Evolutionary conservation across 2,329 filamentous ascomycete genomes (phyloP), one percentile per base, ranked within the genome.

Genomic region (Aurifilum marmelostoma): DNA sequence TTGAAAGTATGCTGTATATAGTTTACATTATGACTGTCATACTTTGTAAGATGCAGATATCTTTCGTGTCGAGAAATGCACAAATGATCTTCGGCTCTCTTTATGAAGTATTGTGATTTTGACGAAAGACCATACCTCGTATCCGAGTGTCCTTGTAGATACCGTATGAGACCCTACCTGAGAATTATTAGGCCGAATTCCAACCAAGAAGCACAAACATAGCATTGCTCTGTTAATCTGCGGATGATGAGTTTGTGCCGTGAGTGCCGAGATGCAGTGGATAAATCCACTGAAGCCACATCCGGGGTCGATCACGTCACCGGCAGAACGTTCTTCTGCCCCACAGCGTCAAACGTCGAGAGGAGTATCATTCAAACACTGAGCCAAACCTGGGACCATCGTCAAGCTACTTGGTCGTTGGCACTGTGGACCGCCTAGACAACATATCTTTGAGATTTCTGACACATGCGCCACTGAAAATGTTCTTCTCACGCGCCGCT

Each of bases 261-360:
- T 34, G 14, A 58, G 21, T 58, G 54, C 54, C 54, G 54, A 58
- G 24, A 58, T 27, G 54, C 43, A 47, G 43, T 21, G 54, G 24
- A 6, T 21, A 59, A 11, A 59, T 37, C 56, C 56, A 18, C 29
- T 4, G 32, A 32, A 21, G 29, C 34, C 21, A 54, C 50, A 65
- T 29, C 50, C n/a, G 32, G n/a, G 63, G 41, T 69, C 64, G 24
- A 69, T 69, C 67, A 69, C 67, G 67, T 69, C 67, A 69, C 67
- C 67, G 47, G 64, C 67, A 52, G 56, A 52, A 8, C 21, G 43
- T 47, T 18, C 43, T 47, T 52, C 21, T 37, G 21, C 62, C 47
- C 21, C 62, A n/a, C 29, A 34, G 43, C 21, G 16, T 47, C 61
- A n/a, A 18, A 34, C 11, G 41, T n/a, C 5, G 41, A 12, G 24